Conservation (phyloP, 169 alveolate genomes). For the Eimeria falciformis region DNA sequence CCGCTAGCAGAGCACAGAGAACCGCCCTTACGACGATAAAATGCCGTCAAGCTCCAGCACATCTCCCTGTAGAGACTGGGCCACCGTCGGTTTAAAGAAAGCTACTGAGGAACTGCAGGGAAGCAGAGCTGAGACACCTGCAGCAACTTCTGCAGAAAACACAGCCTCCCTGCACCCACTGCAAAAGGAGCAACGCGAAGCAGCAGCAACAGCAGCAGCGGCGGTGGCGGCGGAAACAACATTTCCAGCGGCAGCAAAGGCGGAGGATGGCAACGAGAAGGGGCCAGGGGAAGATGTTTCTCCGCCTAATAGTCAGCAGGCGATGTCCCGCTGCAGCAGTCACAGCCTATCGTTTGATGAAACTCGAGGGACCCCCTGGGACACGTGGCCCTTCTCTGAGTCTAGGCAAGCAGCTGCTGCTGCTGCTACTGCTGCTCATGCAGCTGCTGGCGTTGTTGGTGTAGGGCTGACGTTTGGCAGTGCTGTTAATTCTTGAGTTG, state of each 20-base stretch:
- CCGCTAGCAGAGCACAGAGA: no score
- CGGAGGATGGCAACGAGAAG: not conserved
- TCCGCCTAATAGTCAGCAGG: not conserved
- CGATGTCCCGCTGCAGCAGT: not conserved
- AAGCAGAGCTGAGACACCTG: not conserved
- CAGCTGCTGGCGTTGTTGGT: not conserved
- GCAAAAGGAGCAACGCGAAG: not conserved
- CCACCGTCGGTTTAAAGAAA: no score
- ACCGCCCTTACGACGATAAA: no score
- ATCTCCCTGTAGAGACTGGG: no score
- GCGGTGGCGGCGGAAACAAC: not conserved
- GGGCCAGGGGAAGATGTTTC: not conserved
- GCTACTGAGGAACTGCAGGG: no score
- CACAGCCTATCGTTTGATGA: not conserved
- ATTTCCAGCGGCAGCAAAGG: not conserved
- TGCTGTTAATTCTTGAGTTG: not conserved
- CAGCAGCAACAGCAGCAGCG: constrained; percentile 46
- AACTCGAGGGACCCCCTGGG: constrained; percentile 7
- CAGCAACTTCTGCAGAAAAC: not conserved
- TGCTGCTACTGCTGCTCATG: not conserved
- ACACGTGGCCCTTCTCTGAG: constrained; percentile 10
- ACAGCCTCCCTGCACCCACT: not conserved
- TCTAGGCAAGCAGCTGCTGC: not conserved
- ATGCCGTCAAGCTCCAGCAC: no score
- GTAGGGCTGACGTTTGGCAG: not conserved